phyloP scores from a whole-genome alignment of 2,329 filamentous ascomycete genomes.

The Clarireedia monteithiana region DNA sequence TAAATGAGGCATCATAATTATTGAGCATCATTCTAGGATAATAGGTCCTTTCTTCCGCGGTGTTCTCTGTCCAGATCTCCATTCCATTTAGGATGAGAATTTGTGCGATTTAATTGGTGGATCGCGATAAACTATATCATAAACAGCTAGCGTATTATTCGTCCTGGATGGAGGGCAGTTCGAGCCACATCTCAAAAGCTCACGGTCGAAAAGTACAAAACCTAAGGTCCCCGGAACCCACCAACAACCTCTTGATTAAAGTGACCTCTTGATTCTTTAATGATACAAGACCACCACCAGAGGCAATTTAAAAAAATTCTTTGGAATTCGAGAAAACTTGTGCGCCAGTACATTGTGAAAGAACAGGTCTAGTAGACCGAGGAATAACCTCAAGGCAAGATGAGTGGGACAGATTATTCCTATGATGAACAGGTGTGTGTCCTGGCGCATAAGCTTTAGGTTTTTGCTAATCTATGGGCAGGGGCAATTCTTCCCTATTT shows the following conservation, averaged over 20 bases:
- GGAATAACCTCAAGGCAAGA: conserved; percentile 25
- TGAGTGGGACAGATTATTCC: conserved; percentile 68
- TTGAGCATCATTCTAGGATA: not conserved
- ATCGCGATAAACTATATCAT: not conserved
- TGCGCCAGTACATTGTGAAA: conserved; percentile 16
- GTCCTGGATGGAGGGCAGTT: not conserved
- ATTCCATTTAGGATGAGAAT: not conserved
- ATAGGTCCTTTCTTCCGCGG: not conserved
- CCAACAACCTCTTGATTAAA: not conserved
- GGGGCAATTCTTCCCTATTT: conserved; percentile 98
- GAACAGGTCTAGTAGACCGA: conserved; percentile 19
- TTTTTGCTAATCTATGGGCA: conserved; percentile 31
- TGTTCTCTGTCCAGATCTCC: conserved; percentile 9
- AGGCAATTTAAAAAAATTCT: too few species aligned
- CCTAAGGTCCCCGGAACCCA: not conserved
- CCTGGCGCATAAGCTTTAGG: not conserved
- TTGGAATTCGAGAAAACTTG: conserved; percentile 6
- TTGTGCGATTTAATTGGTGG: not conserved
- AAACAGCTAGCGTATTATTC: not conserved
- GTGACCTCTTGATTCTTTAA: conserved; percentile 1
- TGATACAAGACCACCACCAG: not conserved
- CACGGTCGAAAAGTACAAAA: not conserved
- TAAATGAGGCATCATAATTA: not conserved
- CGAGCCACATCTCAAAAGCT: conserved; percentile 10
- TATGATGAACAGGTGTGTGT: conserved; percentile 80